phyloP scores from a whole-genome alignment of 2,329 filamentous ascomycete genomes.

The Exophiala mesophila region DNA sequence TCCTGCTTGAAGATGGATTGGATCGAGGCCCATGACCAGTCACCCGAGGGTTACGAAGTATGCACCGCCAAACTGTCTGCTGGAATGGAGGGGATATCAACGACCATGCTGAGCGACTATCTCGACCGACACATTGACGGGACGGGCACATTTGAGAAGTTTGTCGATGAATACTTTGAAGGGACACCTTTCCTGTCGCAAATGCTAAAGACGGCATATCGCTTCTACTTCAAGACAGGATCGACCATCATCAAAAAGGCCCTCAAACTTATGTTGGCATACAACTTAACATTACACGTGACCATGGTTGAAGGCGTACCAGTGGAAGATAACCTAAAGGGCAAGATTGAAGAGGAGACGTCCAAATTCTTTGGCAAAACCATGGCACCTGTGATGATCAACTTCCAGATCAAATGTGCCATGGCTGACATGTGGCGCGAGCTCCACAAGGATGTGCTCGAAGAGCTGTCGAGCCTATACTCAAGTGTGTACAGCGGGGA shows the following conservation, averaged over 20 bases:
- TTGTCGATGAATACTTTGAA: conserved; percentile 93
- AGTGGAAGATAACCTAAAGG: conserved; percentile 70
- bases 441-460: conserved; percentile 89
- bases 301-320: conserved; percentile 89
- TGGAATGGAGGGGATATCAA: conserved; percentile 80
- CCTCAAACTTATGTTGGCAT: conserved; percentile 87
- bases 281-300: conserved; percentile 91
- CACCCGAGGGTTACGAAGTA: conserved; percentile 72
- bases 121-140: conserved; percentile 91
- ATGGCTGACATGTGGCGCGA: conserved; percentile 98
- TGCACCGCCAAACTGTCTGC: conserved; percentile 85
- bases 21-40: conserved; percentile 72
- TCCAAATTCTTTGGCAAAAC: conserved; percentile 88
- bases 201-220: conserved; percentile 92
- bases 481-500: conserved; percentile 97
- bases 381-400: conserved; percentile 96
- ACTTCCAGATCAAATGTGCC: conserved; percentile 97
- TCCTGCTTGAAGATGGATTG: conserved; percentile 91
- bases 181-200: conserved; percentile 92
- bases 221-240: conserved; percentile 84
- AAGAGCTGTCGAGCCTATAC: conserved; percentile 87
- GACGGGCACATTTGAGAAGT: conserved; percentile 83
- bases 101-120: conserved; percentile 78
- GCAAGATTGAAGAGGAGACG: conserved; percentile 77
- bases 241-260: conserved; percentile 89